Conservation (phyloP, 805 yeast genomes). For the Yamadazyma akitaensis region DNA sequence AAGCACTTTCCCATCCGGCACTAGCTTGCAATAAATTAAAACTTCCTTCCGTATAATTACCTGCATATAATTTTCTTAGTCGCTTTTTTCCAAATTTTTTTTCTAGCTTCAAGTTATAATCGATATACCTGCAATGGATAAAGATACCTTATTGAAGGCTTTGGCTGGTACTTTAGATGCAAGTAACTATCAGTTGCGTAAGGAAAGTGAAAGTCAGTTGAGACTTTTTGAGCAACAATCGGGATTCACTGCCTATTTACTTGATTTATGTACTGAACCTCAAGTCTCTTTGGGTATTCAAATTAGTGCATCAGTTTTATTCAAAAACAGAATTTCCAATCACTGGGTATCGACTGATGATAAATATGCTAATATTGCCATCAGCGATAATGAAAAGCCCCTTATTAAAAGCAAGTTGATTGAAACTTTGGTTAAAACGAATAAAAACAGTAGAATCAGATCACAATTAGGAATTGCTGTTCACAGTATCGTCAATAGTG, state of each 20-base stretch:
- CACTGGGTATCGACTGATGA: constrained; percentile 39
- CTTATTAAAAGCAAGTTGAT: constrained; percentile 42
- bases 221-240: constrained; percentile 50
- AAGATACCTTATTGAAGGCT: constrained; percentile 45
- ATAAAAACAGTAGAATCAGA: constrained; percentile 36
- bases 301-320: constrained; percentile 41
- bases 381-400: constrained; percentile 33
- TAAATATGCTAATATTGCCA: constrained; percentile 16
- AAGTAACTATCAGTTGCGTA: constrained; percentile 41
- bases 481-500: constrained; percentile 49
- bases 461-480: constrained; percentile 59
- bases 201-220: constrained; percentile 52
- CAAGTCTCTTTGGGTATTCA: constrained; percentile 36
- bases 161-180: constrained; percentile 56
- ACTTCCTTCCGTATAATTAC: neutral
- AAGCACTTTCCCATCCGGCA: too few species aligned
- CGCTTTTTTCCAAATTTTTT: constrained; percentile 3
- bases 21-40: too few species aligned
- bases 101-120: neutral
- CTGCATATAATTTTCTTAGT: neutral
- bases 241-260: constrained; percentile 55
- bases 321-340: constrained; percentile 38
- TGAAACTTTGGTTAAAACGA: constrained; percentile 39
- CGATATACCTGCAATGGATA: constrained; percentile 37
- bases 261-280: constrained; percentile 47